Evolutionary conservation across 495 filamentous ascomycete species (phyloP), one percentile per base, ranked within the genome.

Genomic region (Entonaema liquescens): DNA sequence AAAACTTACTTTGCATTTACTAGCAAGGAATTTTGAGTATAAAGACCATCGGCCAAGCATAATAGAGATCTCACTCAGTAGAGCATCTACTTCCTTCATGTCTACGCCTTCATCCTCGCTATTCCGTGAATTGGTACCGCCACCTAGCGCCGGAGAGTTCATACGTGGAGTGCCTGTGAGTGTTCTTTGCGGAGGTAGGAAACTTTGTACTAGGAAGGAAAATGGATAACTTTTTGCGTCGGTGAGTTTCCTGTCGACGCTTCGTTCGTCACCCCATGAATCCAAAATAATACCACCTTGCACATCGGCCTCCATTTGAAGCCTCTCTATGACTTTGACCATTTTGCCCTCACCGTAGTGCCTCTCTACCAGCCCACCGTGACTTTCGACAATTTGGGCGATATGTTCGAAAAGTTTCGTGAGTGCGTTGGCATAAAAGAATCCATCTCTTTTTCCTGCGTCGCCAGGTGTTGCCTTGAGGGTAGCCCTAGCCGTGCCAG

Each of bases 211-310:
- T 52, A 99, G 80, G 74, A 98, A 99, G 0, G 93, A 95, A 76
- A 97, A 99, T 7, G 95, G 95, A 79, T 99, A 99, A 23, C 93
- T 95, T 80, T 93, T 97, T 76, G 97, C 91, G 75, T 99, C 95
- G 9, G 92, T 98, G 70, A 99, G 82, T 73, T 90, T 92, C 70
- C 94, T 85, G 75, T 93, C 91, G 26, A 99, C 87, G 40, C 83
- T 86, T 52, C 92, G 86, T 76, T 98, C 95, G 70, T 99, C 95
- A 56, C 89, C 87, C 93, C 94, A 99, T 21, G 94, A 95, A 78
- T 99, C 95, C 28, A 99, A 80, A 38, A 99, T 88, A 69, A 98
- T 97, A 62, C 95, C 96, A n/a, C 95, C 95, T 81, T 98, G 96
- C 29, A 97, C 90, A 80, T 99, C 95, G 8, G 92, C 94, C 79